Percentiles rank a stretch among this genome's conserved stretches.
Evolutionary conservation across 2,329 filamentous ascomycete genomes (phyloP).

Genomic region (Trichophyton mentagrophytes): DNA sequence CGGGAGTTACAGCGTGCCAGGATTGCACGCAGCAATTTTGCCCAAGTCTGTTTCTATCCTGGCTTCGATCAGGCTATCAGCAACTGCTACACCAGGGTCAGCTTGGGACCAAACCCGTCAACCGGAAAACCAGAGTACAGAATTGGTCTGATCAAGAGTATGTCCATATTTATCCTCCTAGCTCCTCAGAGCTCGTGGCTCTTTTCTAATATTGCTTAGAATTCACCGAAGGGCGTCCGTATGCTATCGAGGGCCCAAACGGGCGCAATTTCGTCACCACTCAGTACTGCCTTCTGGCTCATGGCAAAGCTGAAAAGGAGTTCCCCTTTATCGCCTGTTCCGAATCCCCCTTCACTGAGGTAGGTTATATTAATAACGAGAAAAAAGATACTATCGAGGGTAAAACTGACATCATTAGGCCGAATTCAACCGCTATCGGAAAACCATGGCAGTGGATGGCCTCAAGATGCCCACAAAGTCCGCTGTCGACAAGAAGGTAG

Average conservation of each 20-base stretch:
- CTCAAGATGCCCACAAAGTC: slow-evolving; percentile 62
- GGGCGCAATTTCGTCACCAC: slow-evolving; percentile 72
- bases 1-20: slow-evolving; percentile 74
- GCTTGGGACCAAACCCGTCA: slow-evolving; percentile 62
- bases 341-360: slow-evolving; percentile 71
- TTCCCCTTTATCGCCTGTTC: slow-evolving; percentile 89
- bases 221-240: slow-evolving; percentile 66
- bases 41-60: slow-evolving; percentile 84
- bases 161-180: slow-evolving; percentile 12
- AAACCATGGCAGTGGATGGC: slow-evolving; percentile 58
- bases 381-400: neutral
- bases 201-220: slow-evolving; percentile 36
- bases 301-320: slow-evolving; percentile 70
- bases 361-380: slow-evolving; percentile 28
- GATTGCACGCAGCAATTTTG: slow-evolving; percentile 74
- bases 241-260: slow-evolving; percentile 62
- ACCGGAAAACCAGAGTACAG: slow-evolving; percentile 69
- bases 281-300: slow-evolving; percentile 67
- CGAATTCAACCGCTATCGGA: slow-evolving; percentile 72
- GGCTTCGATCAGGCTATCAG: slow-evolving; percentile 70
- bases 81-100: slow-evolving; percentile 76
- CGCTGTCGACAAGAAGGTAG: slow-evolving; percentile 56
- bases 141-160: slow-evolving; percentile 78
- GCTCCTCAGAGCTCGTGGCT: slow-evolving; percentile 4
- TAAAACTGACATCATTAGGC: slow-evolving; percentile 33